These are phyloP conservation scores for Coniochaeta sp. DNA, from an alignment of 2,329 filamentous ascomycete genomes.

Conservation along the genomic window DNA sequence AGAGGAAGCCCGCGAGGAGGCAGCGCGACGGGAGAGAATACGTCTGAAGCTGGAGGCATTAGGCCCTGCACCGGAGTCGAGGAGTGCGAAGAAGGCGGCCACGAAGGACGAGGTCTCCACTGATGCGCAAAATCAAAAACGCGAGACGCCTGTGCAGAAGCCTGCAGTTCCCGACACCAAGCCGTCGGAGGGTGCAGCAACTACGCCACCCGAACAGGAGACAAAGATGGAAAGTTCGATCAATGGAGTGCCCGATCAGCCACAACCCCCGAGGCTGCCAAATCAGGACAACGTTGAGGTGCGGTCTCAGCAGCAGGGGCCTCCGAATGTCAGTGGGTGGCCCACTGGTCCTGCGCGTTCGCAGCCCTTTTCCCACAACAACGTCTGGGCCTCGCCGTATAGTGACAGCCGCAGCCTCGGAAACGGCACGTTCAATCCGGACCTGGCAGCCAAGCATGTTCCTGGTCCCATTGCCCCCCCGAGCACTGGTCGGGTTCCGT, in stretches of 20 bases:
- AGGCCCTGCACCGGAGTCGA: slow-evolving; percentile 55
- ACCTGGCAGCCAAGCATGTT: slow-evolving; percentile 31
- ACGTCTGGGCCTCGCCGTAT: slow-evolving; percentile 70
- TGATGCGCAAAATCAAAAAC: not conserved
- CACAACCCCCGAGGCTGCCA: not conserved
- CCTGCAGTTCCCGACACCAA: not conserved
- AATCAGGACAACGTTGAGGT: not conserved
- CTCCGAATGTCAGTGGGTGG: not conserved
- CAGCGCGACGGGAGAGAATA: slow-evolving; percentile 63
- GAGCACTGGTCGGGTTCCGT: slow-evolving; percentile 4
- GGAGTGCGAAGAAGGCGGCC: slow-evolving; percentile 46
- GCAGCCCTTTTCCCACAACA: slow-evolving; percentile 31
- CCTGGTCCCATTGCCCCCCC: slow-evolving; percentile 39
- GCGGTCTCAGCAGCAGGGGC: not conserved
- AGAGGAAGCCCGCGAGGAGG: slow-evolving; percentile 64
- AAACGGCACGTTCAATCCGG: slow-evolving; percentile 67
- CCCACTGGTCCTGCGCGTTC: not conserved
- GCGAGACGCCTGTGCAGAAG: not conserved
- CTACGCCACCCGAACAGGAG: not conserved
- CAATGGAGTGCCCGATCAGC: not conserved
- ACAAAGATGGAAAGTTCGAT: not conserved
- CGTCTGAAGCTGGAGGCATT: slow-evolving; percentile 64
- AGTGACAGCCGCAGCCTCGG: slow-evolving; percentile 60
- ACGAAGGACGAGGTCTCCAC: slow-evolving; percentile 31
- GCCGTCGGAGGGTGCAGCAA: not conserved